Percentiles rank a stretch among this genome's conserved stretches.
Evolutionary conservation across 768 basidiomycete species (phyloP).

Genomic region (Hygrocybe punicea): DNA sequence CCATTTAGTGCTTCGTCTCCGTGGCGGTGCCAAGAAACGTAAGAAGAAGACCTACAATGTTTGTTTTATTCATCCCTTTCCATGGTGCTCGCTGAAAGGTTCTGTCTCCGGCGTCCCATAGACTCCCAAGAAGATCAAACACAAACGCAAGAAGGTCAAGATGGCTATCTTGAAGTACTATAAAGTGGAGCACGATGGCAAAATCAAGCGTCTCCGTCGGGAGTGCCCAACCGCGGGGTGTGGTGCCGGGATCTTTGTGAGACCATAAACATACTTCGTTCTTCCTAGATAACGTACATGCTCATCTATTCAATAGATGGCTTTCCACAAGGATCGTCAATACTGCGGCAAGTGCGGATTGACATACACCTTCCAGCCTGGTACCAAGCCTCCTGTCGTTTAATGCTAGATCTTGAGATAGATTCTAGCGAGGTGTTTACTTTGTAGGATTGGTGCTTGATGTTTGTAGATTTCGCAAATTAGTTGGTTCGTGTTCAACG

Average conservation of each 20-base stretch:
- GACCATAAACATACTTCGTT: slow-evolving; percentile 34
- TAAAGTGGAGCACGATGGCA: slow-evolving; percentile 99
- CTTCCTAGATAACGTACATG: background rate
- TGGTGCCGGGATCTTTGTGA: slow-evolving; percentile 81
- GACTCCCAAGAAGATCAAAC: slow-evolving; percentile 99
- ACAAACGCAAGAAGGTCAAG: slow-evolving; percentile 99
- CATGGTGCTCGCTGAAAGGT: background rate
- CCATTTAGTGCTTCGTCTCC: slow-evolving; percentile 93
- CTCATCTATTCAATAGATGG: slow-evolving; percentile 63
- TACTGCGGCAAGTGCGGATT: slow-evolving; percentile 95
- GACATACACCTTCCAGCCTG: slow-evolving; percentile 81
- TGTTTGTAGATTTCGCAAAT: background rate
- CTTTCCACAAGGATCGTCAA: slow-evolving; percentile 96
- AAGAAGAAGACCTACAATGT: slow-evolving; percentile 99
- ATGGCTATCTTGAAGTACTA: slow-evolving; percentile 99
- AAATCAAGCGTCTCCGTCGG: slow-evolving; percentile 97
- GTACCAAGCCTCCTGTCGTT: slow-evolving; percentile 64
- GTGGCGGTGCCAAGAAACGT: slow-evolving; percentile 99
- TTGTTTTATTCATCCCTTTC: slow-evolving; percentile 24
- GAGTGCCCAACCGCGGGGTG: slow-evolving; percentile 88
- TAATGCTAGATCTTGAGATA: background rate
- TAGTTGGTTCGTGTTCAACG: background rate
- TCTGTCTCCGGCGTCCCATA: slow-evolving; percentile 27
- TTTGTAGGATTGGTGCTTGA: background rate
- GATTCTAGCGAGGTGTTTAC: no score